phyloP scores from a whole-genome alignment of 2,329 filamentous ascomycete genomes.

The Cordyceps farinosa region DNA sequence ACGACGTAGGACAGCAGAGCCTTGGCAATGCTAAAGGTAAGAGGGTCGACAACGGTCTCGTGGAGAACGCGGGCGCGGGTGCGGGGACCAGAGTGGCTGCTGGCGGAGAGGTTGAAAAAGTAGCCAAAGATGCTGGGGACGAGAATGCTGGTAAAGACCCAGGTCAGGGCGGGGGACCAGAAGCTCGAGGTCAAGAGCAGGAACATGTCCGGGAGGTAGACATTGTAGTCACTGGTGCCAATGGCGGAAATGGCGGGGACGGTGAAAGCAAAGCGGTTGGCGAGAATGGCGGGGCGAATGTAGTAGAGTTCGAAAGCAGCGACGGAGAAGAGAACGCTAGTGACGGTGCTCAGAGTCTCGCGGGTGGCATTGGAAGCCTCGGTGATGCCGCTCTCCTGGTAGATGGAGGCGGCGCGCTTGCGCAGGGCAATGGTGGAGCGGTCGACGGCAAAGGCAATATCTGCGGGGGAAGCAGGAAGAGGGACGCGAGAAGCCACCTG shows the following conservation, averaged over 20 bases:
- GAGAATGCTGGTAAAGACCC: constrained; percentile 68
- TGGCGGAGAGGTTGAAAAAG: constrained; percentile 80
- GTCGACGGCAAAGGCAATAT: constrained; percentile 74
- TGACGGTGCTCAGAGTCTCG: constrained; percentile 67
- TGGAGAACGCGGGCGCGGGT: constrained; percentile 41
- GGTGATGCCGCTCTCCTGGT: constrained; percentile 62
- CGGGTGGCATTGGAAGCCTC: constrained; percentile 64
- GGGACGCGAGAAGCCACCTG: constrained; percentile 58
- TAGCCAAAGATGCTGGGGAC: constrained; percentile 72
- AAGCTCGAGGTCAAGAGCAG: constrained; percentile 70
- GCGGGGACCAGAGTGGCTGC: constrained; percentile 38
- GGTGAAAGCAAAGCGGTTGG: constrained; percentile 68
- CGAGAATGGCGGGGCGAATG: constrained; percentile 67
- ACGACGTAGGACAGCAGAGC: constrained; percentile 77
- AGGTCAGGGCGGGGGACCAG: constrained; percentile 78
- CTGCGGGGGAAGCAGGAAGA: constrained; percentile 76
- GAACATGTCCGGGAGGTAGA: constrained; percentile 79
- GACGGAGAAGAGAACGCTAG: constrained; percentile 66
- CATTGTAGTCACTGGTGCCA: constrained; percentile 53
- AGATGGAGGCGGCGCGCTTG: constrained; percentile 60
- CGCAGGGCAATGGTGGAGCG: constrained; percentile 64
- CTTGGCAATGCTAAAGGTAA: constrained; percentile 88
- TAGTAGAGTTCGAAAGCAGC: constrained; percentile 66
- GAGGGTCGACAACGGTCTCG: constrained; percentile 63
- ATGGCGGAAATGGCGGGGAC: constrained; percentile 59